Percentiles rank a stretch among this genome's conserved stretches.
phyloP scores from a whole-genome alignment of 306 rosid species.

The Styphnolobium japonicum region DNA sequence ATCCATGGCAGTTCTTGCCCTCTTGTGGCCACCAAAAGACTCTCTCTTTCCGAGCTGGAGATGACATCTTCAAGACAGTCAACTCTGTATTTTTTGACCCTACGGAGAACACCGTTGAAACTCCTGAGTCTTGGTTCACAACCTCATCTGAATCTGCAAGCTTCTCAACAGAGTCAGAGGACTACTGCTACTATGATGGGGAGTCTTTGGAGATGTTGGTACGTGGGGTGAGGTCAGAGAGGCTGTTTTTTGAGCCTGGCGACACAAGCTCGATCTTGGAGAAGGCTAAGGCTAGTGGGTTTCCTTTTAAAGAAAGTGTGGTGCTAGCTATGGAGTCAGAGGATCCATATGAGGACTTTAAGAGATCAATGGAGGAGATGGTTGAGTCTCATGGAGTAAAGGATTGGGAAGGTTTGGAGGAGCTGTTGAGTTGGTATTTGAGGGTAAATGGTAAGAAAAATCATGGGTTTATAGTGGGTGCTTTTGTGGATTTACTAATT shows the following conservation, averaged over 20 bases:
- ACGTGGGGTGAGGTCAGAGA: constrained; percentile 59
- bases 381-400: constrained; percentile 64
- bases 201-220: constrained; percentile 59
- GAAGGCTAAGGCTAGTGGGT: constrained; percentile 30
- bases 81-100: constrained; percentile 65
- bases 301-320: constrained; percentile 58
- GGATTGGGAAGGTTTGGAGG: constrained; percentile 77
- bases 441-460: constrained; percentile 59
- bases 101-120: constrained; percentile 22
- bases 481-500: constrained; percentile 71
- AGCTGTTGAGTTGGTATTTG: constrained; percentile 66
- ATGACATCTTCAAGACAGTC: constrained; percentile 55
- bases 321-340: constrained; percentile 69
- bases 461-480: constrained; percentile 68
- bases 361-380: constrained; percentile 88
- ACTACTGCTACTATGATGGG: constrained; percentile 18
- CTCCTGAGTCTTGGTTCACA: constrained; percentile 69
- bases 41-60: constrained; percentile 51
- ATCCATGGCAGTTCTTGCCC: constrained; percentile 51
- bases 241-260: constrained; percentile 74
- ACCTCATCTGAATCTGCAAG: constrained; percentile 64
- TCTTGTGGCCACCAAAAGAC: constrained; percentile 59
- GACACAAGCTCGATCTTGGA: constrained; percentile 59
- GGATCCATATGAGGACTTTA: constrained; percentile 67
- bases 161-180: constrained; percentile 61